These are phyloP conservation scores for Penicillium cinerascens DNA, from an alignment of 495 filamentous ascomycete genomes.

Conservation along the genomic window DNA sequence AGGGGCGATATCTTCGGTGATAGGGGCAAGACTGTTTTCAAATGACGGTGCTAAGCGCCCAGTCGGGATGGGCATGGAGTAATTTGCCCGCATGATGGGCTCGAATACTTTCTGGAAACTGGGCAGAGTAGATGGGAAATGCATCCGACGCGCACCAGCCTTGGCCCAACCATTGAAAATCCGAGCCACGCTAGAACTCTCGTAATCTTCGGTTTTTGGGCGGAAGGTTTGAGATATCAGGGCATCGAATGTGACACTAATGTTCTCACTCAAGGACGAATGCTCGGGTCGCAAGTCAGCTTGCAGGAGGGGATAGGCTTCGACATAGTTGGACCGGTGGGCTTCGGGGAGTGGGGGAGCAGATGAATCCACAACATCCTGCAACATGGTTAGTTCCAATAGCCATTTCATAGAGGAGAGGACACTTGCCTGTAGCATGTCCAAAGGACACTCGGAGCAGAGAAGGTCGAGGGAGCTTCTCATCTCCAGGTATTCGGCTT, in stretches of 20 bases:
- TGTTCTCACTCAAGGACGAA: slow-evolving; percentile 29
- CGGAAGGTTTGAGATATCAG: slow-evolving; percentile 31
- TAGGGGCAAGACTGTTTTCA: slow-evolving; percentile 59
- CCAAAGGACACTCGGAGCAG: slow-evolving; percentile 26
- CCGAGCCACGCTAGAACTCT: slow-evolving; percentile 23
- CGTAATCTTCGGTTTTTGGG: slow-evolving; percentile 25
- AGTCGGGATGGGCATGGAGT: slow-evolving; percentile 21
- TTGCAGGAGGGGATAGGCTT: slow-evolving; percentile 60
- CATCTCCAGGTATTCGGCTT: slow-evolving; percentile 32
- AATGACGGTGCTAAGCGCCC: slow-evolving; percentile 58
- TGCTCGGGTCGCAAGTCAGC: slow-evolving; percentile 42
- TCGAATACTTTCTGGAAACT: slow-evolving; percentile 34
- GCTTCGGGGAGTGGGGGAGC: slow-evolving; percentile 57
- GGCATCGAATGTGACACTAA: slow-evolving; percentile 36
- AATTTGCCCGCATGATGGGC: slow-evolving; percentile 33
- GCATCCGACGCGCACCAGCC: slow-evolving; percentile 9
- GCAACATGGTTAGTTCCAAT: slow-evolving; percentile 22
- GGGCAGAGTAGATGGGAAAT: slow-evolving; percentile 8
- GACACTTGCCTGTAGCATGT: slow-evolving; percentile 28
- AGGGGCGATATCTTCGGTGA: slow-evolving; percentile 76
- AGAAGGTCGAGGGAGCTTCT: slow-evolving; percentile 41
- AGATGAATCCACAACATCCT: slow-evolving; percentile 58
- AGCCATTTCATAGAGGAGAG: background rate
- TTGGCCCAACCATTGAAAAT: slow-evolving; percentile 22
- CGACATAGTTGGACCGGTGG: slow-evolving; percentile 58